Base-by-base conservation (phyloP, 495 filamentous ascomycete species). In the Immersiella caudata region DNA sequence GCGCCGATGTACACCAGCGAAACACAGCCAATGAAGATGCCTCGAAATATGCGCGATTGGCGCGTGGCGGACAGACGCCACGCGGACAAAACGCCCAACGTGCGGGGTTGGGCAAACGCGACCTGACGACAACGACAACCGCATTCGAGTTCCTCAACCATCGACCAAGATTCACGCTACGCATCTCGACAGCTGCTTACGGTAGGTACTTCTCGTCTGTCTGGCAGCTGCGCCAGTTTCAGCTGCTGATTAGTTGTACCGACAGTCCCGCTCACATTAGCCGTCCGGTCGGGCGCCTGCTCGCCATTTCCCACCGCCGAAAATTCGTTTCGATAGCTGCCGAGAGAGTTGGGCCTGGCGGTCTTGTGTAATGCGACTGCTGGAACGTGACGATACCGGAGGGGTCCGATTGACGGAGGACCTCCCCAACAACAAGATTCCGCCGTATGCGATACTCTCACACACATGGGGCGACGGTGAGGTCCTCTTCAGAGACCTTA, bases 391-490 rank as follows among this genome's bases (percentile, higher is more conserved):
- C 25, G 58, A 60, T 36, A 60, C 1, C 14, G 58, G 58, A 6
- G 25, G 21, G 25, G 9, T 46, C 40, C 40, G 11, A 12, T 46
- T 46, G 40, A 46, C 11, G 11, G 16, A 46, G 40, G 11, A 18
- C 58, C 12, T 63, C 60, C 51, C 49, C 22, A n/a, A 54, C 26
- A 22, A 52, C 49, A 18, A 46, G 11, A 46, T 46, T 46, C 61
- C 61, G 61, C 61, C 61, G 9, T 64, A 64, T 25, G 61, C 61
- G 26, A 64, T 64, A 52, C 61, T 64, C n/a, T 64, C 61, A 29
- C 61, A 64, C 40, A 64, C 61, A 18, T 64, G 61, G 61, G 61
- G 22, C 11, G 40, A 26, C 20, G 36, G 50, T 2, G 61, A 64
- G 46, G 36, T 64, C 9, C 57, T 60, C 26, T 60, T 60, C 26